These are phyloP conservation scores for Populus davidiana DNA, from an alignment of 345 rosid genomes.

Conservation along the genomic window DNA sequence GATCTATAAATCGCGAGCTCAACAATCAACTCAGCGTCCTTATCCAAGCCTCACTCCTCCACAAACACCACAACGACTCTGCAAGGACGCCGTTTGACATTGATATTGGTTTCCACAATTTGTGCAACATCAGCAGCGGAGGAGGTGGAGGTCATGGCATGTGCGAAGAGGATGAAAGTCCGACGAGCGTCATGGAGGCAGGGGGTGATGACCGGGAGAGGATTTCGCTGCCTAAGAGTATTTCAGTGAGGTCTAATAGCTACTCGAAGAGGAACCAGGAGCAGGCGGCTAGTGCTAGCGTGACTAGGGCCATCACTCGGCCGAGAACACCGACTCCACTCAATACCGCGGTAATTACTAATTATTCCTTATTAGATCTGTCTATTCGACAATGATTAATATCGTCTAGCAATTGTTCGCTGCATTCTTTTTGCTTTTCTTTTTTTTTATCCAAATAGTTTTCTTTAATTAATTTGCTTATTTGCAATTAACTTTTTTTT, in stretches of 20 bases:
- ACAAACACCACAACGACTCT: conserved; percentile 25
- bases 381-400: no score
- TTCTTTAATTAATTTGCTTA: no score
- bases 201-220: conserved; percentile 32
- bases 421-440: no score
- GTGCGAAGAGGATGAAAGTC: conserved; percentile 32
- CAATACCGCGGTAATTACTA: conserved; percentile 15
- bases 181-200: conserved; percentile 37
- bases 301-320: conserved; percentile 23
- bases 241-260: conserved; percentile 62
- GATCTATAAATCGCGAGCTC: conserved; percentile 56
- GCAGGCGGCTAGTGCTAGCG: conserved; percentile 8
- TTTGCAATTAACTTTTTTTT: no score
- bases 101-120: conserved; percentile 27
- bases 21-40: conserved; percentile 46
- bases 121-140: conserved; percentile 15
- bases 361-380: not conserved
- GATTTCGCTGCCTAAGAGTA: conserved; percentile 61
- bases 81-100: conserved; percentile 35
- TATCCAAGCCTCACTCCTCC: conserved; percentile 36
- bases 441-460: no score
- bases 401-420: no score
- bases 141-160: conserved; percentile 18
- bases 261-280: conserved; percentile 40
- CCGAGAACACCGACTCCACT: conserved; percentile 25